Base-by-base conservation (phyloP, 495 filamentous ascomycete genomes). In the Tuber brumale region DNA sequence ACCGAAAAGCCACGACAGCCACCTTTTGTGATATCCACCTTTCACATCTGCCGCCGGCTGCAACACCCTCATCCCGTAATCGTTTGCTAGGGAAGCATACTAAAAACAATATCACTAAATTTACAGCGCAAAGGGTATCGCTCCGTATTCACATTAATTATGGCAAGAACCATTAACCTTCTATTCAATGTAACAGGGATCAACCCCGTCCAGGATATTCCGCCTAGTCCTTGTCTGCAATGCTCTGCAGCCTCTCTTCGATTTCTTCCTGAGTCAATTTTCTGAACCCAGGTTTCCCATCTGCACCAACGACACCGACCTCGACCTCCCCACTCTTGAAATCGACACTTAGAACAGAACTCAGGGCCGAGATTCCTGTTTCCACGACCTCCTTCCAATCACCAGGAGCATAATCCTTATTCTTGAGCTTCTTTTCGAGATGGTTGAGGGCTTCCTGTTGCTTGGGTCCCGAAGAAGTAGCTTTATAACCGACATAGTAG, bases 321-420 rank as follows among this genome's bases (percentile, higher is more conserved):
- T 99, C 95, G 83, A 99, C 90, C 87, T 99, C 95, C 83, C 92
- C 91, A 87, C 97, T 97, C 91, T 99, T 99, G 88, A 99, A 99
- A 85, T 99, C 95, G 81, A 98, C 96, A 84, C 94, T 97, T 73
- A 99, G 89, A 72, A 99, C 94, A 72, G 91, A 95, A 88, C 95
- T 97, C 84, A 99, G 85, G 18, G 95, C 92, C 23, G 93, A 91
- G 85, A 99, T 98, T 61, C 92, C 95, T 77, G 97, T 88, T 86
- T 99, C 95, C 74, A 99, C 95, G 48, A 99, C 95, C 76, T 98
- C 95, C 86, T 97, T 92, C 96, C 96, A 98, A 85, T 86, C 91
- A 76, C 95, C 95, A 12, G 93, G 90, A 43, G 95, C 95, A 82
- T 88, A 89, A 85, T 98, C 94, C 91, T 97, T 97, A 90, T 97